A percentile compares a stretch with the other conserved stretches of the same genome.
Evolutionary conservation across 75 land plant genomes (phyloP).

Genomic region (Gnetum montanum): DNA sequence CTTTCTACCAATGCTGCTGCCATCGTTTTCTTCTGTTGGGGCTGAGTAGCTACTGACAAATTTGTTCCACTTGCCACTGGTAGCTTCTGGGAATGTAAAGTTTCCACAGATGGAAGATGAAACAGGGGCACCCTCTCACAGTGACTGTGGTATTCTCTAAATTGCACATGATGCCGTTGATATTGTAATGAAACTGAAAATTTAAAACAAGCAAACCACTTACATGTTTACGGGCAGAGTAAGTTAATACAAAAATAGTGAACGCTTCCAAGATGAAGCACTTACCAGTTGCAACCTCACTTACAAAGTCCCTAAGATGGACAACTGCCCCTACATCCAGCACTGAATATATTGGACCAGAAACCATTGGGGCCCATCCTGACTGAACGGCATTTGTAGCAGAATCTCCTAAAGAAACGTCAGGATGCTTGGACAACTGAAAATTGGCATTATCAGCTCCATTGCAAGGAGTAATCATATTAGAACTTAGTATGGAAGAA

Average conservation of each 20-base stretch:
- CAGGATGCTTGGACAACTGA: neutral
- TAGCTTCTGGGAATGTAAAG: slow-evolving; percentile 5
- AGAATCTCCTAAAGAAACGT: neutral
- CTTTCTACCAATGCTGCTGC: slow-evolving; percentile 81
- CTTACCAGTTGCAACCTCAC: slow-evolving; percentile 57
- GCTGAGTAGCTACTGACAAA: slow-evolving; percentile 14
- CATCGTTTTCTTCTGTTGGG: slow-evolving; percentile 57
- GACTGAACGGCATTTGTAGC: slow-evolving; percentile 1
- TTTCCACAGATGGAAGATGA: slow-evolving; percentile 23
- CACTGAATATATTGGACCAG: slow-evolving; percentile 50
- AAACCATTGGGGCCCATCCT: slow-evolving; percentile 47
- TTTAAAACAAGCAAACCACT: neutral
- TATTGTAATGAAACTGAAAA: slow-evolving; percentile 57
- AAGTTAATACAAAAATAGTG: neutral
- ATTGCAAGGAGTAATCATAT: neutral
- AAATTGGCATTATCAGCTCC: neutral
- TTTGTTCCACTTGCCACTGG: neutral
- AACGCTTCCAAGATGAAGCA: neutral
- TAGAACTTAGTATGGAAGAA: slow-evolving; percentile 4
- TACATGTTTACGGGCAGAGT: slow-evolving; percentile 5
- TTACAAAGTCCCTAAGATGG: slow-evolving; percentile 44
- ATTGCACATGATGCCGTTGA: slow-evolving; percentile 33
- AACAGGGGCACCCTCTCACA: slow-evolving; percentile 63
- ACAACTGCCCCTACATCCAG: slow-evolving; percentile 84
- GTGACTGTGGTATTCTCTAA: slow-evolving; percentile 13